phyloP scores from a whole-genome alignment of 768 basidiomycete species.

The Hebeloma cylindrosporum region DNA sequence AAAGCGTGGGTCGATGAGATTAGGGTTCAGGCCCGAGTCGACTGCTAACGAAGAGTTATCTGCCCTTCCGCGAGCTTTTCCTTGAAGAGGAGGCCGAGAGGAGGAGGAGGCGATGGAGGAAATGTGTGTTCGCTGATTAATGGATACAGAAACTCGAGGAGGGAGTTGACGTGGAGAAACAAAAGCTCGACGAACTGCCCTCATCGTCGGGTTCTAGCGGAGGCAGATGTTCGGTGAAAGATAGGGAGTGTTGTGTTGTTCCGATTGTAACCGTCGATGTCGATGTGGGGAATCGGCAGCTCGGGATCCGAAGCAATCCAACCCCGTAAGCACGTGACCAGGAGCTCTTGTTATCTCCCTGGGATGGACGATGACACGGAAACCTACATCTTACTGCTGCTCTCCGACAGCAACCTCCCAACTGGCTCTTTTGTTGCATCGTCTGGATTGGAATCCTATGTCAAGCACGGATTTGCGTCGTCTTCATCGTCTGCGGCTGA shows the following conservation, averaged over 20 bases:
- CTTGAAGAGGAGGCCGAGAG: conserved; percentile 8
- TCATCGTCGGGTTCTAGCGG: no score
- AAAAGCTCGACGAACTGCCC: conserved; percentile 29
- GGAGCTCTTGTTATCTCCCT: conserved; percentile 1
- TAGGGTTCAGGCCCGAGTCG: conserved; percentile 25
- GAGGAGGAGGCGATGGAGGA: conserved; percentile 20
- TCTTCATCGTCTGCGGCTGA: conserved; percentile 40
- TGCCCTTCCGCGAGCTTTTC: conserved; percentile 24
- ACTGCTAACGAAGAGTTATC: conserved; percentile 38
- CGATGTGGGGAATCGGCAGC: no score
- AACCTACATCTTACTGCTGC: conserved; percentile 67
- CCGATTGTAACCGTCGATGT: no score
- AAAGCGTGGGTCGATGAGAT: conserved; percentile 26
- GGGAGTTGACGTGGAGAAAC: conserved; percentile 17
- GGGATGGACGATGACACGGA: conserved; percentile 41
- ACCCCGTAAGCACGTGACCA: neutral
- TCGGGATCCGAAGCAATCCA: no score
- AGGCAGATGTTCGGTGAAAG: no score
- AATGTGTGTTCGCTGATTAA: conserved; percentile 18
- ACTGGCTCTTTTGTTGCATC: conserved; percentile 97
- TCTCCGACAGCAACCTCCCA: conserved; percentile 92
- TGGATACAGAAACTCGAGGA: conserved; percentile 13
- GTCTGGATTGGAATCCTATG: conserved; percentile 86
- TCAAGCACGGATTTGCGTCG: conserved; percentile 76
- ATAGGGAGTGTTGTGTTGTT: no score